Evolutionary conservation across 2,329 filamentous ascomycete genomes (phyloP), one percentile per base, ranked within the genome.

Genomic region (Septoria petroselini): DNA sequence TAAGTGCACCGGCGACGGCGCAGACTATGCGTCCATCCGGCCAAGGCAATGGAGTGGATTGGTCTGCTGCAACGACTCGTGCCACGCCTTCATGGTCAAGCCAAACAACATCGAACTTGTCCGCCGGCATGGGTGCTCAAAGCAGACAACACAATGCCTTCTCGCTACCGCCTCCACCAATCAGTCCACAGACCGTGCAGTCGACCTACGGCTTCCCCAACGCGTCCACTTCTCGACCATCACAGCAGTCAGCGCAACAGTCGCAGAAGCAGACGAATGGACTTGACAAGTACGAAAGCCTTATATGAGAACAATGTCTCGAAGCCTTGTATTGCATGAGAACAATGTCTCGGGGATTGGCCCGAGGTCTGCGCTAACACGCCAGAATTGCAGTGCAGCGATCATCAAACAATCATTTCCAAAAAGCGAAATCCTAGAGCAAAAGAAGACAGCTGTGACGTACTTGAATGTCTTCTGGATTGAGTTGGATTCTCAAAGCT

Each of bases 221-320:
- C 29, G 66, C 68, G 11, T 47, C 42, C 14, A 33, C 35, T 12
- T 14, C 43, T 29, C 34, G 27, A 5, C 57, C 63, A 1, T 69
- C 70, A 40, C 64, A 63, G 30, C 70, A 47, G 42, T 59, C 64
- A 48, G 58, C 61, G 52, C 60, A 65, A 53, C 59, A 61, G 34
- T 19, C 23, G 27, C 19, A 38, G 23, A 35, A 39, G 6, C 37
- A 39, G 43, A 41, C 53, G 47, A 52, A 44, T 45, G 81, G 82
- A 0, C 70, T 86, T 68, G 82, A 84, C 67, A 83, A 82, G 69
- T 86, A 85, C 57, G 78, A 83, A 66, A 86, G 83, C 70, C 65
- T 86, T 58, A 67, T 86, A 59, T 85, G 55, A 60, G 21, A 19
- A 19, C 35, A 8, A 27, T 27, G 9, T 27, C 23, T 27, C 9